A percentile compares a stretch with the other conserved stretches of the same genome.
These are phyloP conservation scores for Candida alai DNA, from an alignment of 805 yeast species.

Conservation along the genomic window DNA sequence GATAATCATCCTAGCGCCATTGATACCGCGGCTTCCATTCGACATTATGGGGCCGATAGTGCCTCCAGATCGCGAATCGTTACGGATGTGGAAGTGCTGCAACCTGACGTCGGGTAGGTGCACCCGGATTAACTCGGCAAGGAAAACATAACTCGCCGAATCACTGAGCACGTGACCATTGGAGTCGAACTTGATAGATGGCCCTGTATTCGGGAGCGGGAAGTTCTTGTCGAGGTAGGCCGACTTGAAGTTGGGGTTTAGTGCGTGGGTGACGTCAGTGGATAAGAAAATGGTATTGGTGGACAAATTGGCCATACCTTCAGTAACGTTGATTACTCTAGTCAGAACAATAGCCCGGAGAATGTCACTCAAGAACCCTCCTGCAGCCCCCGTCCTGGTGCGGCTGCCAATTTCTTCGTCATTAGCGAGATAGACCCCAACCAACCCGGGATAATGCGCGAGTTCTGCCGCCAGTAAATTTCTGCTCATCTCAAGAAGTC, in stretches of 20 bases:
- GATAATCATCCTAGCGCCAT: constrained; percentile 20
- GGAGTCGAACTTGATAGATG: constrained; percentile 34
- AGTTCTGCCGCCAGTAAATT: constrained; percentile 13
- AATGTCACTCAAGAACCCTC: constrained; percentile 23
- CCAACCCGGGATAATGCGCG: constrained; percentile 23
- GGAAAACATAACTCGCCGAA: constrained; percentile 23
- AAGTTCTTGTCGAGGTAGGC: constrained; percentile 29
- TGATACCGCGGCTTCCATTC: constrained; percentile 25
- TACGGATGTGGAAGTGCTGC: constrained; percentile 39
- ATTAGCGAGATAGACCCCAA: constrained; percentile 32
- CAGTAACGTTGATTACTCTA: constrained; percentile 4
- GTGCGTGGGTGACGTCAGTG: constrained; percentile 42
- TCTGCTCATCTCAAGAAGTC: constrained; percentile 21
- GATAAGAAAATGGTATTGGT: constrained; percentile 34
- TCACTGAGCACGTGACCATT: constrained; percentile 39
- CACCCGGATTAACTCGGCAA: constrained; percentile 21
- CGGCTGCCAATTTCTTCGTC: constrained; percentile 41
- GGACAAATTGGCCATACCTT: constrained; percentile 8
- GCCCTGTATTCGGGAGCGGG: constrained; percentile 38
- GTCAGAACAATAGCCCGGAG: constrained; percentile 6
- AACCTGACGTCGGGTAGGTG: constrained; percentile 19
- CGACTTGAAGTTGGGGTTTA: constrained; percentile 37
- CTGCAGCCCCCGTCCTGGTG: constrained; percentile 37
- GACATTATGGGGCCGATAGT: constrained; percentile 43
- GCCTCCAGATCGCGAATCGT: constrained; percentile 39